Evolutionary conservation across 495 filamentous ascomycete genomes (phyloP), one percentile per base, ranked within the genome.

Genomic region (Hypoxylon intermedium): DNA sequence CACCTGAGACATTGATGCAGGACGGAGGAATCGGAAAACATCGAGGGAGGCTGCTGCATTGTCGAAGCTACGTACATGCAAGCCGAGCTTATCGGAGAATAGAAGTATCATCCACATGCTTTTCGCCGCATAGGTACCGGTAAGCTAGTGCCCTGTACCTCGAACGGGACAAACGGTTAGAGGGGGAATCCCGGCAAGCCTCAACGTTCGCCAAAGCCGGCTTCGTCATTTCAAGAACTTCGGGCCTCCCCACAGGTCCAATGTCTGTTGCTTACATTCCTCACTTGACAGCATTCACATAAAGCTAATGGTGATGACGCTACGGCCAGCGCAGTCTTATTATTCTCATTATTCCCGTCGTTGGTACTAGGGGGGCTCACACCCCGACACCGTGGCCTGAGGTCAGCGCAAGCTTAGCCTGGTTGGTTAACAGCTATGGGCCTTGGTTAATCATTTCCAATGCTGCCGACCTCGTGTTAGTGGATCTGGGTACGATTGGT

Each of bases 391-490:
- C n/a, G n/a, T n/a, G n/a, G n/a, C n/a, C n/a, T n/a, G 24, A 26
- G 24, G 37, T 53, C 43, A 42, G 47, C 41, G 53, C 42, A 48
- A n/a, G 53, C 59, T 63, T 42, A 53, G 52, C 60, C 53, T 37
- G 38, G 36, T 54, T 28, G 18, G 36, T 43, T 26, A 26, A n/a
- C n/a, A n/a, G 45, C 18, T 51, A 42, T 56, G 52, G 52, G 21
- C 18, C 21, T 37, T 20, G 42, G 62, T 23, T 53, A 47, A 65
- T 65, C 55, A 59, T 53, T 65, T 48, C 51, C 55, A 53, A 48
- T 45, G 49, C 46, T 30, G 47, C 63, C 24, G 37, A 60, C 51
- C 63, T 67, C 63, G 63, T 67, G 63, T 67, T 67, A 46, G 63
- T 58, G 53, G 58, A 58, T 43, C 52, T 26, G 13, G 24, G 12